Evolutionary conservation across 2,329 filamentous ascomycete species (phyloP).

Genomic region (Hortaea sp.): DNA sequence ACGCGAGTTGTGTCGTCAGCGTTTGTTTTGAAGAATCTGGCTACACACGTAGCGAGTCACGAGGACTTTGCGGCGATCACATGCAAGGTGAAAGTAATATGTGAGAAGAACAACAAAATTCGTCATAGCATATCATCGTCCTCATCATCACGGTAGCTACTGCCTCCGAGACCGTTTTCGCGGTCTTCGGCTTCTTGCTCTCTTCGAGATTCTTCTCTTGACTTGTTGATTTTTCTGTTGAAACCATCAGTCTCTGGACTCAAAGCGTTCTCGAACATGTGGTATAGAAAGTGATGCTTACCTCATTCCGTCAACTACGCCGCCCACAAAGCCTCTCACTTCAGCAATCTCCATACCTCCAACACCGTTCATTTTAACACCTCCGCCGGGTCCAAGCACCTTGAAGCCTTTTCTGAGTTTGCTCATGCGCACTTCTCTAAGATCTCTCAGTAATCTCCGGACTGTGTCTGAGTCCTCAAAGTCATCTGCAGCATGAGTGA

Average conservation of each 20-base stretch:
- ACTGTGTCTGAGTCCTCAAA: conserved; percentile 64
- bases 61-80: background rate
- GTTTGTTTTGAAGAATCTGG: background rate
- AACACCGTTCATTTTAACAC: conserved; percentile 69
- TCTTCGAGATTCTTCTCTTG: conserved; percentile 63
- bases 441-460: conserved; percentile 63
- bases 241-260: background rate
- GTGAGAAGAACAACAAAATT: background rate
- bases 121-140: conserved; percentile 51
- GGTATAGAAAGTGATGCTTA: conserved; percentile 16
- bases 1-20: too few species aligned
- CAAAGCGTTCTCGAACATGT: too few species aligned
- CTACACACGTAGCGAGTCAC: background rate
- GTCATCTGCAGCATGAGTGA: conserved; percentile 78
- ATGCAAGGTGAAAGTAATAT: background rate
- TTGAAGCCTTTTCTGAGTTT: conserved; percentile 73
- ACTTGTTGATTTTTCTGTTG: conserved; percentile 64
- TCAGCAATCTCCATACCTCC: conserved; percentile 91
- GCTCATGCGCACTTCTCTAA: conserved; percentile 78
- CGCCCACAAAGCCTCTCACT: conserved; percentile 69
- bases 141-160: conserved; percentile 40
- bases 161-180: conserved; percentile 39
- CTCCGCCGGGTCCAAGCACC: conserved; percentile 59
- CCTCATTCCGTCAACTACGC: conserved; percentile 76
- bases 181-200: conserved; percentile 64